Evolutionary conservation across 257 asterid genomes (phyloP).

Genomic region (Scutellaria barbata): DNA sequence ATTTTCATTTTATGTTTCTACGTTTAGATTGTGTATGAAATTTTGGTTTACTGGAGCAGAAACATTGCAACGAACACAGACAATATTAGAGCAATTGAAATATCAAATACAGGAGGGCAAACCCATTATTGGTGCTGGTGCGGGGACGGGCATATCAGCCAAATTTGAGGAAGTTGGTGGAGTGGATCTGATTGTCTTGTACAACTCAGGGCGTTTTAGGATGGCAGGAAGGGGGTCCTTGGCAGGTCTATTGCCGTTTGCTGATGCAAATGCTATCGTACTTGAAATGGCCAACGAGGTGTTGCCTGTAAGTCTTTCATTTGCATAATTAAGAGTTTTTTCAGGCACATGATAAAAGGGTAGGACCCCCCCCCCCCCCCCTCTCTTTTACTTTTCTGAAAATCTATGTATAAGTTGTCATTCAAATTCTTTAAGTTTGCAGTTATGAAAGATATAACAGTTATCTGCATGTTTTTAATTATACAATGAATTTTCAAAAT

Average conservation of each 20-base stretch:
- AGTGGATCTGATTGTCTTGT: constrained; percentile 86
- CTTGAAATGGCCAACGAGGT: constrained; percentile 98
- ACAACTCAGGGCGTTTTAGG: constrained; percentile 95
- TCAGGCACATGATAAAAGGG: background rate
- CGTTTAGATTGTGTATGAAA: background rate
- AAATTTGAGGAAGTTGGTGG: constrained; percentile 99
- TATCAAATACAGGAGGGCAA: constrained; percentile 69
- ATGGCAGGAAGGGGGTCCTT: constrained; percentile 99
- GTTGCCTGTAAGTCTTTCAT: constrained; percentile 73
- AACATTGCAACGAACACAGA: constrained; percentile 68
- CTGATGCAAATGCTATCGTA: constrained; percentile 95
- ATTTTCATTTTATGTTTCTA: constrained; percentile 18
- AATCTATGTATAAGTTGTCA: background rate
- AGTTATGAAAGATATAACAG: constrained; percentile 4
- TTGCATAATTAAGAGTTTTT: constrained; percentile 20
- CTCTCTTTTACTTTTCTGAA: background rate
- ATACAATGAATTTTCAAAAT: constrained; percentile 4
- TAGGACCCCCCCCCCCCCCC: background rate
- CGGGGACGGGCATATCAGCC: constrained; percentile 98
- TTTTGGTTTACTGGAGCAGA: constrained; percentile 53
- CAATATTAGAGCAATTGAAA: constrained; percentile 64
- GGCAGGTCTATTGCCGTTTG: constrained; percentile 95
- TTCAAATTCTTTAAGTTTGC: background rate
- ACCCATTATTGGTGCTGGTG: constrained; percentile 98
- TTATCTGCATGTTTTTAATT: background rate